Evolutionary conservation across 2,329 filamentous ascomycete species (phyloP), one percentile per base, ranked within the genome.

Genomic region (Hypoxylon sp.): DNA sequence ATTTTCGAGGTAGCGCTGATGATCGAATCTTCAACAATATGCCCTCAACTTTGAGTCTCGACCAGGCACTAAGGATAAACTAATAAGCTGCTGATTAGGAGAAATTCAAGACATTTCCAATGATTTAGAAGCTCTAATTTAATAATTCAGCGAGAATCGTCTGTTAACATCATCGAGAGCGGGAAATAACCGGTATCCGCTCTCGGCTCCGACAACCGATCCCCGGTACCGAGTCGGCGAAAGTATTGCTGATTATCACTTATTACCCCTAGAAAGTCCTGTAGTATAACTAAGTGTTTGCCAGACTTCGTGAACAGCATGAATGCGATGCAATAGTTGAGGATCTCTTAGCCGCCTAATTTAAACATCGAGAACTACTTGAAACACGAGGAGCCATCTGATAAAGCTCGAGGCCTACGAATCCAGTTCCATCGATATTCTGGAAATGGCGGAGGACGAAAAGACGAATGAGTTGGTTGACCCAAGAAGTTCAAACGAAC

Each of bases 191-290:
- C n/a, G 11, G 51, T 60, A 59, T 9, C 52, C 63, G 63, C 4
- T 48, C 42, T 62, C 63, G 63, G 63, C 63, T 66, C 63, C 63
- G 63, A 37, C 1, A n/a, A 29, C n/a, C 19, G n/a, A n/a, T 14
- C 17, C 39, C 39, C 63, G 63, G 63, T 55, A 17, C 63, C 63
- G 63, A 46, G 51, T 51, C 63, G 63, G 55, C 61, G 6, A 63
- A n/a, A 1, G 13, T 2, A 11, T 3, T n/a, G 14, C n/a, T 44
- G 14, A 22, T 47, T 35, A 14, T 46, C 31, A 29, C 13, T 9
- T 11, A 11, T 37, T 19, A 33, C 37, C 26, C 33, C 26, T 26
- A 3, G 26, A 4, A 10, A 37, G 33, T 37, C 33, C 33, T 37
- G 11, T 1, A 37, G 33, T 13, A 37, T 37, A 37, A 14, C 11